Percentiles rank a stretch among this genome's conserved stretches.
These are phyloP conservation scores for Salmacisia buchloeana DNA, from an alignment of 1,284 basidiomycete genomes.

Conservation along the genomic window DNA sequence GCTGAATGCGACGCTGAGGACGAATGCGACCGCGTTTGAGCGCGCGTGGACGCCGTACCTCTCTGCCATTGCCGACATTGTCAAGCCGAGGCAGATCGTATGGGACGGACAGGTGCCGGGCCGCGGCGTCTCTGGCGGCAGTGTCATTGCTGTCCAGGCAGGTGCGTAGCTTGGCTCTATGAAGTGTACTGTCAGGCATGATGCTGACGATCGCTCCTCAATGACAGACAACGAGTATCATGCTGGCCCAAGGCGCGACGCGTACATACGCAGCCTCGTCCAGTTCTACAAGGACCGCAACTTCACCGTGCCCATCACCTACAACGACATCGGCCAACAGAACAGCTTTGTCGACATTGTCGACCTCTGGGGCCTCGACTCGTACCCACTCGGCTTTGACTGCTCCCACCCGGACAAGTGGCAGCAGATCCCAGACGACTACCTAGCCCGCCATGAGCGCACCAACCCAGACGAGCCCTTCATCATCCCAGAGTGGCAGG, in stretches of 20 bases:
- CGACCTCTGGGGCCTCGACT: conserved; percentile 60
- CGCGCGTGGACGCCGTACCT: conserved; percentile 68
- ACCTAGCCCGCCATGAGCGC: conserved; percentile 23
- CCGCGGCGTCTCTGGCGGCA: conserved; percentile 18
- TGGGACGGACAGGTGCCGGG: conserved; percentile 33
- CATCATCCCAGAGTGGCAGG: conserved; percentile 61
- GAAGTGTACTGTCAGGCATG: background rate
- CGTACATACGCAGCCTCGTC: conserved; percentile 23
- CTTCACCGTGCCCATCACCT: conserved; percentile 32
- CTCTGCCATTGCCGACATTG: conserved; percentile 60
- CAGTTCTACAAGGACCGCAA: conserved; percentile 20
- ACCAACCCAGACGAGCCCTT: conserved; percentile 60
- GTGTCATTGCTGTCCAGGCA: conserved; percentile 31
- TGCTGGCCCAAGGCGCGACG: conserved; percentile 32
- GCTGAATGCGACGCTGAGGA: conserved; percentile 63
- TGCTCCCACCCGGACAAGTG: conserved; percentile 64
- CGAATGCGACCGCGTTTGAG: conserved; percentile 63
- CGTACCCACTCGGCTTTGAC: conserved; percentile 62
- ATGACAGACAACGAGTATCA: conserved; percentile 47
- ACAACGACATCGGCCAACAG: conserved; percentile 26
- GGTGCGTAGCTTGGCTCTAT: background rate
- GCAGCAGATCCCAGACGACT: conserved; percentile 50
- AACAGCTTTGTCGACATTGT: conserved; percentile 49
- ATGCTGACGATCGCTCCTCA: background rate
- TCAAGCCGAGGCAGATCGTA: conserved; percentile 63